These are phyloP conservation scores for Astrephomene gubernaculifera DNA, from an alignment of 139 green algal genomes.

Conservation along the genomic window DNA sequence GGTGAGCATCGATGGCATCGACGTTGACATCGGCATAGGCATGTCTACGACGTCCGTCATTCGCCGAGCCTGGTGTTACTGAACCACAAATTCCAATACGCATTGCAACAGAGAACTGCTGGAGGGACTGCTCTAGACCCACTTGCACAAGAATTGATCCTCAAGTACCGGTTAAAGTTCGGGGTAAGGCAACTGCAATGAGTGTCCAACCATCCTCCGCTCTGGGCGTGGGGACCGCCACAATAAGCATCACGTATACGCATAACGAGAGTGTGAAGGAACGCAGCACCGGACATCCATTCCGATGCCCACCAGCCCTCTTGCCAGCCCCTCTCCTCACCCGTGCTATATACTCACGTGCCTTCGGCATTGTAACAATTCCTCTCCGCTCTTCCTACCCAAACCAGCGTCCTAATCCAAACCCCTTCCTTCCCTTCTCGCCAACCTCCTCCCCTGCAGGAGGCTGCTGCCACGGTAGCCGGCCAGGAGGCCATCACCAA, in stretches of 20 bases:
- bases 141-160: slow-evolving; percentile 14
- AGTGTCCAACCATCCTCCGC: too few relatives aligned
- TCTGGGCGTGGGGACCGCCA: too few relatives aligned
- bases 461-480: neutral
- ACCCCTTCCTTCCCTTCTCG: neutral
- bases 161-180: slow-evolving; percentile 19
- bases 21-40: neutral
- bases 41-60: neutral
- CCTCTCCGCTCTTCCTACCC: too few relatives aligned
- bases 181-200: too few relatives aligned
- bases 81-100: neutral
- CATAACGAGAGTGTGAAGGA: too few relatives aligned
- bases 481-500: slow-evolving; percentile 17
- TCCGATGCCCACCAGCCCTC: too few relatives aligned
- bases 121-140: neutral
- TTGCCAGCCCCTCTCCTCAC: too few relatives aligned
- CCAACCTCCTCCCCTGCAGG: neutral
- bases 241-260: too few relatives aligned
- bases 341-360: too few relatives aligned
- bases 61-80: neutral
- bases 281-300: too few relatives aligned
- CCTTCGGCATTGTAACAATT: too few relatives aligned
- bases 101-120: slow-evolving; percentile 9
- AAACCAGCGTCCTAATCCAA: too few relatives aligned
- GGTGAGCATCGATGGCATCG: neutral